Base-by-base conservation (phyloP, 306 rosid species). In the Hylodesmum podocarpum region DNA sequence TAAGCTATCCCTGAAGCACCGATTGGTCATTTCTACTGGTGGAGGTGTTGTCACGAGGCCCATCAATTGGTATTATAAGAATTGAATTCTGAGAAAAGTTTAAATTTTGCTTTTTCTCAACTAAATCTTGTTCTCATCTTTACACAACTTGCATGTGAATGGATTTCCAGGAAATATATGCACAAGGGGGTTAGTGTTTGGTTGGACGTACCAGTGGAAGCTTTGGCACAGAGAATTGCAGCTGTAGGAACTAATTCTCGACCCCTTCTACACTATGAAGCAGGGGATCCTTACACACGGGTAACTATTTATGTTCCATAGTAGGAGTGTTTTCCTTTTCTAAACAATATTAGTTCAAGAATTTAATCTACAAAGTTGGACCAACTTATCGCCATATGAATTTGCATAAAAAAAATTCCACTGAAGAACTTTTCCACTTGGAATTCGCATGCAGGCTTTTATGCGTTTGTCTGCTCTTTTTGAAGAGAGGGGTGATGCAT, bases 191-290 rank as follows among this genome's bases (percentile, higher is more conserved):
- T 92, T 51, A 92, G 93, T 81, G 87, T 91, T 75, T 95, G 99
- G 97, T 83, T 95, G 70, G 99, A 95, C 63, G 99, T 95, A 53
- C 99, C 99, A 9, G 46, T 92, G 82, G 97, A 96, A 57, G 97
- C 97, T 40, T 82, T 96, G 86, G 99, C 99, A 57, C 80, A 75
- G 70, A 87, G 99, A 92, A 96, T 96, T 78, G 89, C 96, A 28
- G 91, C 91, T 22, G 93, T 89, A 27, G 97, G 99, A 78, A 92
- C 98, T 33, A 76, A 83, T 76, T 89, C 98, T 75, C 98, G 98
- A 24, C 99, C 98, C 40, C 99, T 96, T 75, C 87, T 96, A 83
- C 89, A 86, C 83, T 78, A 87, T 16, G 97, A 86, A 66, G 80
- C 93, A 15, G 98, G 91, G 78, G 96, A 92, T 81, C 86, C 87